Conservation (phyloP, 768 basidiomycete genomes). For the Trametes elegans region DNA sequence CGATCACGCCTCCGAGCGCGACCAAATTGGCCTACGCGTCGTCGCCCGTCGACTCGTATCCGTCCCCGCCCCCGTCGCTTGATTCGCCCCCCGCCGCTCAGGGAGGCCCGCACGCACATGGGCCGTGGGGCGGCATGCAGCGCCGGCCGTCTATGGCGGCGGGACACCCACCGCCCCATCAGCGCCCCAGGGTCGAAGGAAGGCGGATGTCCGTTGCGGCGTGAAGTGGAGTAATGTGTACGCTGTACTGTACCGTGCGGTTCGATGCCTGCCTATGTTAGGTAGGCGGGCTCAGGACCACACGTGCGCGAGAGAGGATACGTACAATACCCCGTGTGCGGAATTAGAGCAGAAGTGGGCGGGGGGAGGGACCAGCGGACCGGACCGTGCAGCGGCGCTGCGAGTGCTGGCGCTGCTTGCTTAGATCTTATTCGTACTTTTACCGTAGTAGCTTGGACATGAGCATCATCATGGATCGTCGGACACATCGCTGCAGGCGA, state of each 20-base stretch:
- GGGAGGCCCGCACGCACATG: not conserved
- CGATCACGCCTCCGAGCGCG: slow-evolving; percentile 25
- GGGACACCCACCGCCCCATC: slow-evolving; percentile 19
- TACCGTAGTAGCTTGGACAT: too few species aligned
- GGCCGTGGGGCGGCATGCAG: slow-evolving; percentile 1
- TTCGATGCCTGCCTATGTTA: not conserved
- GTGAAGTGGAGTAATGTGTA: not conserved
- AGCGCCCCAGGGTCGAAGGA: slow-evolving; percentile 1
- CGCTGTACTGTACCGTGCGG: not conserved
- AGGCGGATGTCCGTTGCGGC: slow-evolving; percentile 14
- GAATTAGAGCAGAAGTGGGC: too few species aligned
- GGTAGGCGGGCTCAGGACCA: too few species aligned
- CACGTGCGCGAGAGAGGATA: too few species aligned
- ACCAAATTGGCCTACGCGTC: slow-evolving; percentile 7
- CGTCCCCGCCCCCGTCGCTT: slow-evolving; percentile 39
- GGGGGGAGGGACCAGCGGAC: too few species aligned
- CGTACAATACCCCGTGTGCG: too few species aligned
- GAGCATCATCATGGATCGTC: too few species aligned
- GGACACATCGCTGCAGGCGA: too few species aligned
- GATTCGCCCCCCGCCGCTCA: slow-evolving; percentile 36
- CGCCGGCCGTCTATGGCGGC: slow-evolving; percentile 18
- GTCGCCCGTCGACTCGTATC: slow-evolving; percentile 34
- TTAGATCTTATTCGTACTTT: too few species aligned
- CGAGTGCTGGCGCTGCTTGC: too few species aligned
- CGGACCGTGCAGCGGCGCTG: too few species aligned